Conservation (phyloP, 805 yeast species). For the Saccharomyces cerevisiae region DNA sequence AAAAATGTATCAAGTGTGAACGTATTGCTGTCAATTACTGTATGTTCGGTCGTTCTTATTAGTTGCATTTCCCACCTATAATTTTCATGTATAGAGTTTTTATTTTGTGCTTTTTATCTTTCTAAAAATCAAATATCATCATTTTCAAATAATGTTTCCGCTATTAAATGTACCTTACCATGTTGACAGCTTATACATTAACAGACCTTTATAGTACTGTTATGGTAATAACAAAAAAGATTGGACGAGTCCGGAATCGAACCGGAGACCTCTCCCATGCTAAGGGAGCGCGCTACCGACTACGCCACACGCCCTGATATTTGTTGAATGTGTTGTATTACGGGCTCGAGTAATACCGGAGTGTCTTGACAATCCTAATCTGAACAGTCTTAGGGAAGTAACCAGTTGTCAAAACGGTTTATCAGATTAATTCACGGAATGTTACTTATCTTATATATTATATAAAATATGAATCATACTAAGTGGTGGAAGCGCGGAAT, state of each 20-base stretch:
- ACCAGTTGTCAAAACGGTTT: too few relatives aligned
- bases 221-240: not conserved
- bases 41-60: conserved; percentile 96
- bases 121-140: not conserved
- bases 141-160: not conserved
- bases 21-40: conserved; percentile 71
- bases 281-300: not conserved
- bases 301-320: not conserved
- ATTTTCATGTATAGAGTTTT: not conserved
- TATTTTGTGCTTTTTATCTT: conserved; percentile 3
- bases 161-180: not conserved
- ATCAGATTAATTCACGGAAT: too few relatives aligned
- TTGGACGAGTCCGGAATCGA: not conserved
- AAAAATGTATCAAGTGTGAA: conserved; percentile 83
- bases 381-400: too few relatives aligned
- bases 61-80: conserved; percentile 13
- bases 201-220: too few relatives aligned
- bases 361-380: too few relatives aligned
- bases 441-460: too few relatives aligned
- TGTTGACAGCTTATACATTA: too few relatives aligned
- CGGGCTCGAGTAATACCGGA: too few relatives aligned
- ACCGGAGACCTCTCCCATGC: not conserved
- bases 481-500: too few relatives aligned
- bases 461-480: too few relatives aligned
- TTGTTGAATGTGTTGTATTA: not conserved